phyloP scores from a whole-genome alignment of 441 rosid genomes.

The Gossypium schwendimanii region DNA sequence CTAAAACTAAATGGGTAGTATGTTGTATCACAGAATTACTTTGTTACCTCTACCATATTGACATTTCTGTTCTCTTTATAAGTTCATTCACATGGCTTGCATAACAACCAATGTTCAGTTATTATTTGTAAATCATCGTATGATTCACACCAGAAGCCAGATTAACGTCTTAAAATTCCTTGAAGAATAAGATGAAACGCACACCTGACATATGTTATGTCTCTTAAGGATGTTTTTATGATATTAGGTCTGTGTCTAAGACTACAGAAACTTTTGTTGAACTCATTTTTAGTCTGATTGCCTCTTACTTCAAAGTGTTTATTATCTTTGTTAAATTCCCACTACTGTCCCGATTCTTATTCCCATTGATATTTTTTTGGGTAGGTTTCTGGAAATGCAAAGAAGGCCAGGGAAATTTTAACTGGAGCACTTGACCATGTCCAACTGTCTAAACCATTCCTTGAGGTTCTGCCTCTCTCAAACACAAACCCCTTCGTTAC shows the following conservation, averaged over 20 bases:
- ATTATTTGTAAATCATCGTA: background rate
- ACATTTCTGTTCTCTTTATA: background rate
- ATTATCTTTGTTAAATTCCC: background rate
- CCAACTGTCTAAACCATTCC: constrained; percentile 66
- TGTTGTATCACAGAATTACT: background rate
- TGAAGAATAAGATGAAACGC: background rate
- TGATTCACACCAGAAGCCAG: background rate
- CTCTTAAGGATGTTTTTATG: background rate
- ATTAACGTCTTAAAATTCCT: background rate
- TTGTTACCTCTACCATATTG: background rate
- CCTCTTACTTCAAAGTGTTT: background rate
- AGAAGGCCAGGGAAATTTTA: constrained; percentile 67
- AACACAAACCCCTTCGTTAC: background rate
- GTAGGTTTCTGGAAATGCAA: constrained; percentile 66
- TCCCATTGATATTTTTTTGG: background rate
- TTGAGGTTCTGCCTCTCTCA: constrained; percentile 44
- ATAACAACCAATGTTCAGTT: background rate
- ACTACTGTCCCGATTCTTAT: background rate
- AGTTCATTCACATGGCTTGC: background rate
- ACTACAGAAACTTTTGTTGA: background rate
- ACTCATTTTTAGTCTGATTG: background rate
- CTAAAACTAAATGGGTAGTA: background rate
- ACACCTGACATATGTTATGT: background rate
- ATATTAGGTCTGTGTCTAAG: background rate
- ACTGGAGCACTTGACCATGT: constrained; percentile 67